Evolutionary conservation across 2,329 filamentous ascomycete species (phyloP), one percentile per base, ranked within the genome.

Genomic region (Neocucurbitaria cava): DNA sequence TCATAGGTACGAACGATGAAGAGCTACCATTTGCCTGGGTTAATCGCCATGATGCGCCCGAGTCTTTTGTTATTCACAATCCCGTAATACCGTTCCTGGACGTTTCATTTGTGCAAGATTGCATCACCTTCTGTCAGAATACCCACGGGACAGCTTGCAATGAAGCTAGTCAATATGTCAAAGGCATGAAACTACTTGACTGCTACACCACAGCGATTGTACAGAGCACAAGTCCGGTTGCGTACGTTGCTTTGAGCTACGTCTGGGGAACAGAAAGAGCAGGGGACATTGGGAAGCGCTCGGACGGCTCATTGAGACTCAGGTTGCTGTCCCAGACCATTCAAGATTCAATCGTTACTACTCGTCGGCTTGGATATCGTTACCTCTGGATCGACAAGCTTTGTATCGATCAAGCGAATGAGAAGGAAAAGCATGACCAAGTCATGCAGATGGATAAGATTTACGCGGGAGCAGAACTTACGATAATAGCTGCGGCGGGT

Each of bases 331-430:
- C 26, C 26, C 26, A 28, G 26, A 46, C 51, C 3, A 24, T 56
- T 9, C n/a, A 33, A 49, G 49, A 56, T 40, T 20, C 43, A 3
- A 49, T 56, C 10, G 20, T 9, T 3, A 23, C 46, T 1, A 49
- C 54, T 7, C 9, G 33, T 20, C 1, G 28, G 7, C 39, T 53
- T 15, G 45, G 49, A 24, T 41, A 49, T 11, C 33, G 30, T 11
- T 56, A 40, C 21, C 23, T 56, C 3, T 56, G 54, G 54, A 31
- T 48, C n/a, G 54, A 56, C 31, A 18, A 28, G 26, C 38, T 38
- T 28, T 56, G 54, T 23, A 49, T 56, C 39, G 40, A 54, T 23
- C 45, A 54, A 33, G 18, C 23, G 20, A 18, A 38, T 21, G n/a
- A 4, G 4, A 7, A 7, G 5, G 9, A 38, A 18, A 18, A 18